Percentiles rank a stretch among this genome's conserved stretches.
These are phyloP conservation scores for Penicillium sp. DNA, from an alignment of 2,329 filamentous ascomycete species.

Conservation along the genomic window DNA sequence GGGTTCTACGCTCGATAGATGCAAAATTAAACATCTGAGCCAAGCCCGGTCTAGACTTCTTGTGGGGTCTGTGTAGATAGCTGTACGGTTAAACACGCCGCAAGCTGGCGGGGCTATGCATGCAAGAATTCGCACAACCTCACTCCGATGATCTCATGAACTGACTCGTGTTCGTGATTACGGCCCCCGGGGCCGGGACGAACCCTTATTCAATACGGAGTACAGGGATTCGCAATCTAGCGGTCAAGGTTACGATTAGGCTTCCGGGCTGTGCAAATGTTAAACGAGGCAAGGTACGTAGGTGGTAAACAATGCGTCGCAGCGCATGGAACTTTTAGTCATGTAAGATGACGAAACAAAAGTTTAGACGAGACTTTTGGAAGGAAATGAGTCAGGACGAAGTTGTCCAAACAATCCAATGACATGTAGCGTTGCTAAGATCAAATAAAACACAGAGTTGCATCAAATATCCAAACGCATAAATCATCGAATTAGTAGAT, in stretches of 20 bases:
- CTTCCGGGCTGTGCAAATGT: background rate
- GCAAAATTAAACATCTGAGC: too few relatives aligned
- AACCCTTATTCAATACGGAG: background rate
- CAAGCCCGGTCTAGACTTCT: background rate
- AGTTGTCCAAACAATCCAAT: too few relatives aligned
- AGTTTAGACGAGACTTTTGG: too few relatives aligned
- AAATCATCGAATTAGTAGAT: too few relatives aligned
- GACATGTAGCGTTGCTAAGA: too few relatives aligned
- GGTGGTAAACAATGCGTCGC: background rate
- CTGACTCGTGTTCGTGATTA: background rate
- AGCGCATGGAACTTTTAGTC: background rate
- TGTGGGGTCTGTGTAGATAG: background rate
- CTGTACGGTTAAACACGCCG: background rate
- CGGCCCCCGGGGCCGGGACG: too few relatives aligned
- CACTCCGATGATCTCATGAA: background rate
- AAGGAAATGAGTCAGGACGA: too few relatives aligned
- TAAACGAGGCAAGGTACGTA: background rate
- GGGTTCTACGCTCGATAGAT: background rate
- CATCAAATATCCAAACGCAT: too few relatives aligned
- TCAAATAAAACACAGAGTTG: too few relatives aligned
- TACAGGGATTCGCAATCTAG: background rate
- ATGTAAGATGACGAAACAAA: too few relatives aligned
- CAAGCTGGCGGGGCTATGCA: background rate
- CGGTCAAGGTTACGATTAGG: background rate
- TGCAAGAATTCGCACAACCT: background rate